These are phyloP conservation scores for Stephania cephalantha DNA, from an alignment of 164 flowering plant species.

Conservation along the genomic window DNA sequence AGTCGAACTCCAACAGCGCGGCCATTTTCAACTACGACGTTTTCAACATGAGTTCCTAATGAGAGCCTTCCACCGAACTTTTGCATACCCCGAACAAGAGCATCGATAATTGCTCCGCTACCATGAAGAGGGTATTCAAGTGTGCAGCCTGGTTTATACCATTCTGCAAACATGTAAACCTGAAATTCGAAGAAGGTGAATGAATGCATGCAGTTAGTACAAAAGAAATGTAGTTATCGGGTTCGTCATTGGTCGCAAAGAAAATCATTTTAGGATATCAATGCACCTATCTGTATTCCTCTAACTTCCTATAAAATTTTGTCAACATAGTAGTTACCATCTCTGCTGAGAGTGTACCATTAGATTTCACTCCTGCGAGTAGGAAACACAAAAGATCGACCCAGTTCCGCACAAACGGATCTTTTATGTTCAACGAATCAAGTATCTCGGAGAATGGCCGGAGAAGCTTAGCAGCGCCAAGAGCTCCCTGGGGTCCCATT, in stretches of 20 bases:
- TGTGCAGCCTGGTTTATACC: slow-evolving; percentile 89
- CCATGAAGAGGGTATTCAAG: slow-evolving; percentile 93
- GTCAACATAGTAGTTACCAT: slow-evolving; percentile 53
- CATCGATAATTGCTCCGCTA: slow-evolving; percentile 74
- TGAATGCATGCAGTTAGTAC: background rate
- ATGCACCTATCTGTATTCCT: background rate
- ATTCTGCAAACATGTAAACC: slow-evolving; percentile 98
- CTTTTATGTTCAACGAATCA: slow-evolving; percentile 74
- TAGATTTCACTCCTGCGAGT: slow-evolving; percentile 92
- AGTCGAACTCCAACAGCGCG: slow-evolving; percentile 79
- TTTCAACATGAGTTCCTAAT: slow-evolving; percentile 65
- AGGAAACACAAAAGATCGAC: slow-evolving; percentile 81
- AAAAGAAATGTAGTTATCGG: background rate
- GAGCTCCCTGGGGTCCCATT: slow-evolving; percentile 94
- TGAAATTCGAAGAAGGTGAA: slow-evolving; percentile 24
- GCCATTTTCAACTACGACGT: slow-evolving; percentile 69
- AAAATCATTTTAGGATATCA: too few species aligned
- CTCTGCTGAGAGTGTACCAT: slow-evolving; percentile 94
- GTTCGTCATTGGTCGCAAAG: too few species aligned
- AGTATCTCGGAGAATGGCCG: slow-evolving; percentile 85
- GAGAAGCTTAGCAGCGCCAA: slow-evolving; percentile 90
- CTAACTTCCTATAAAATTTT: background rate
- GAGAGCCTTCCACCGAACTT: slow-evolving; percentile 83
- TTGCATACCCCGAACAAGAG: slow-evolving; percentile 77
- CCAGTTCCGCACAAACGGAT: slow-evolving; percentile 89